Base-by-base conservation (phyloP, 2,329 filamentous ascomycete genomes). In the Aspergillus uvarum region DNA sequence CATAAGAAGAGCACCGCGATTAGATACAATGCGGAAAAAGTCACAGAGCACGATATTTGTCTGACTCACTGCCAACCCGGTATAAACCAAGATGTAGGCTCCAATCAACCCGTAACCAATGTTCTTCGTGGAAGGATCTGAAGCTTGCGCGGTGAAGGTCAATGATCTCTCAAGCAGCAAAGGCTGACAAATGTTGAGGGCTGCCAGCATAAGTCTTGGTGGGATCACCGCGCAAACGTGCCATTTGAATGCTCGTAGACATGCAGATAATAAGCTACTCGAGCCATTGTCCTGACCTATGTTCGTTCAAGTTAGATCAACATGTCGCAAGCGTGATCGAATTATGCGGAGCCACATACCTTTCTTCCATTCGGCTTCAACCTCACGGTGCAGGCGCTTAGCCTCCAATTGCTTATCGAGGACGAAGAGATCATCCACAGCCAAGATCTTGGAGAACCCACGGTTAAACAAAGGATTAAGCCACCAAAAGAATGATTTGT, bases 401-500 rank as follows among this genome's bases (percentile, higher is more conserved):
- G 80, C 79, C 8, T 68, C 61, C 11, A 82, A 64, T 54, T 79
- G 70, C 58, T 81, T 79, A 59, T 83, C 81, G 35, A 83, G 67
- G 0, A 70, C 61, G 61, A 70, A 79, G 3, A 83, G 72, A 58
- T 82, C 81, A 7, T 80, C 76, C 0, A 83, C 70, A 0, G 68
- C 64, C 5, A 84, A 63, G 3, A 74, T 62, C 6, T 76, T 80
- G 4, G 70, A 76, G 70, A 79, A 84, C 0, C 83, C 83, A 16
- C 72, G 70, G 26, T 75, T 75, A 47, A 87, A 80, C 6, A 87
- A 67, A 2, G 77, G 75, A 59, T 81, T 84, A 53, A 85, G 69
- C 83, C 83, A 86, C 74, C 77, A 80, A 65, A 85, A 85, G 12
- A 83, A 70, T 0, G 70, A 72, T 48, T 76, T 74, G 60, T 75